Evolutionary conservation across 225 moss, liverwort and hornwort species (phyloP).

Genomic region (Bryum argenteum): DNA sequence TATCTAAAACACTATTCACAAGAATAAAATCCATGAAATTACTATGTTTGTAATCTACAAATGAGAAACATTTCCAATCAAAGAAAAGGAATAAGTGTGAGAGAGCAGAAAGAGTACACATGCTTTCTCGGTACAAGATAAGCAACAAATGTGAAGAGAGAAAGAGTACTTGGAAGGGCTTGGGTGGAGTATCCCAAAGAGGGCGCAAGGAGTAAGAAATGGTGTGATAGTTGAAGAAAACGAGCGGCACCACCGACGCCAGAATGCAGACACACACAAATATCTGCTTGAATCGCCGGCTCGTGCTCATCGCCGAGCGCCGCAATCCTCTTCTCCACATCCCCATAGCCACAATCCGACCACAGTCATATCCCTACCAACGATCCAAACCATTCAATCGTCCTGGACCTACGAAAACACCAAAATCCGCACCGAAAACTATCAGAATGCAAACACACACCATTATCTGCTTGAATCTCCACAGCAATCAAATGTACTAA

Average conservation of each 20-base stretch:
- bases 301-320: background rate
- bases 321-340: slow-evolving; percentile 22
- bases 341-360: slow-evolving; percentile 20
- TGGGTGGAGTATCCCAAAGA: slow-evolving; percentile 60
- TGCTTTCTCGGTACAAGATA: too few species aligned
- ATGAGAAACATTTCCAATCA: too few species aligned
- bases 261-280: slow-evolving; percentile 24
- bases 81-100: background rate
- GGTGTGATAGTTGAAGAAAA: slow-evolving; percentile 38
- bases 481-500: too few species aligned
- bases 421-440: slow-evolving; percentile 30
- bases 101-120: too few species aligned
- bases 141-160: background rate
- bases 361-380: background rate
- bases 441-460: slow-evolving; percentile 23
- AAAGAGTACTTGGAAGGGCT: slow-evolving; percentile 42
- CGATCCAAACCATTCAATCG: too few species aligned
- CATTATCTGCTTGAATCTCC: slow-evolving; percentile 8
- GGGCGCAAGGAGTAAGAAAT: slow-evolving; percentile 59
- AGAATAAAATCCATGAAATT: too few species aligned
- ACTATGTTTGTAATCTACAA: too few species aligned
- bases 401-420: too few species aligned
- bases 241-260: slow-evolving; percentile 31
- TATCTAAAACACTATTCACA: too few species aligned
- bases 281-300: slow-evolving; percentile 6